A percentile compares a stretch with the other conserved stretches of the same genome.
Evolutionary conservation across 1,284 basidiomycete genomes (phyloP).

Genomic region (Sanguinoderma infundibulare): DNA sequence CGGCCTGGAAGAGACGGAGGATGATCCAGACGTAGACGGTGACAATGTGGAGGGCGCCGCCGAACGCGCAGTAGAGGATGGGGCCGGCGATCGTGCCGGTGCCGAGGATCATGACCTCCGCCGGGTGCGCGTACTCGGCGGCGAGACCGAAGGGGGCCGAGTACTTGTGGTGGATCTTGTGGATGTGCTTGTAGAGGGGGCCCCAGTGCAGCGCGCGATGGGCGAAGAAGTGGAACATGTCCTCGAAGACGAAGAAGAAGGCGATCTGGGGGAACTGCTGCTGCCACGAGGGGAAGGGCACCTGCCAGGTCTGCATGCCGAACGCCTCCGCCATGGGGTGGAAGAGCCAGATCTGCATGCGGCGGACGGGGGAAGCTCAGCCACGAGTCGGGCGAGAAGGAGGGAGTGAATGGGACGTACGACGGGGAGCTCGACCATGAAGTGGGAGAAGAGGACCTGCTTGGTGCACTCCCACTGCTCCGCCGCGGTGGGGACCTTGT

Average conservation of each 20-base stretch:
- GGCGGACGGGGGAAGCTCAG: background rate
- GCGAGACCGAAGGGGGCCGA: slow-evolving; percentile 97
- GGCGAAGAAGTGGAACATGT: slow-evolving; percentile 89
- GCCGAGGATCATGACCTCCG: slow-evolving; percentile 91
- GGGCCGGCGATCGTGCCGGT: slow-evolving; percentile 90
- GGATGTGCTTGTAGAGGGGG: slow-evolving; percentile 94
- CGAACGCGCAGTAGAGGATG: slow-evolving; percentile 81
- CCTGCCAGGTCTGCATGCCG: slow-evolving; percentile 91
- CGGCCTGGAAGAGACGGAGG: slow-evolving; percentile 94
- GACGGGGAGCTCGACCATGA: slow-evolving; percentile 92
- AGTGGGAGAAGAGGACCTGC: slow-evolving; percentile 93
- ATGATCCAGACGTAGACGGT: slow-evolving; percentile 96
- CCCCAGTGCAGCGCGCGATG: slow-evolving; percentile 93
- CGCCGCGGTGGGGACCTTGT: slow-evolving; percentile 77
- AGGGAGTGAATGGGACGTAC: slow-evolving; percentile 45
- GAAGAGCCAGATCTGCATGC: slow-evolving; percentile 88
- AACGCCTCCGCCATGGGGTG: slow-evolving; percentile 92
- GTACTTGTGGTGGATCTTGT: slow-evolving; percentile 98
- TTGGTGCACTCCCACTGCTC: slow-evolving; percentile 98
- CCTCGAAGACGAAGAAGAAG: slow-evolving; percentile 96
- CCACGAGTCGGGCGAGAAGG: background rate
- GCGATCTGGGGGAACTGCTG: slow-evolving; percentile 83
- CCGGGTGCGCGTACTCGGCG: slow-evolving; percentile 96
- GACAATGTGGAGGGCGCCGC: slow-evolving; percentile 82
- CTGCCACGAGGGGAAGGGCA: slow-evolving; percentile 84